A percentile compares a stretch with the other conserved stretches of the same genome.
Conservation (phyloP, 2,329 filamentous ascomycete genomes). For the Cladobotryum mycophilum region DNA sequence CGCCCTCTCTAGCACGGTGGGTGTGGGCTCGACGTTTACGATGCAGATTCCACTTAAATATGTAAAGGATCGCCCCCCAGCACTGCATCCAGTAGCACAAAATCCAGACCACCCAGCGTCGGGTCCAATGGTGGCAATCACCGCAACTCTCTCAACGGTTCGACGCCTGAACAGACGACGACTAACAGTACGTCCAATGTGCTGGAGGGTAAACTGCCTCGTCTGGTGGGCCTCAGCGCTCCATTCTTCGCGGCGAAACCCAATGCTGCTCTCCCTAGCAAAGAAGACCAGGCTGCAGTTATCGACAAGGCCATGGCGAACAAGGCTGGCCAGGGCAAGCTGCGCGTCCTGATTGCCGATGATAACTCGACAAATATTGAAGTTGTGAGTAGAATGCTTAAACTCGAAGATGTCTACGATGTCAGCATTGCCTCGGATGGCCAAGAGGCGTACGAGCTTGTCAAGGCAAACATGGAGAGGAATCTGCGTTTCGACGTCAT, state of each 20-base stretch:
- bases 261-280: conserved; percentile 23
- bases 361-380: conserved; percentile 54
- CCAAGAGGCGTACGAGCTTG: conserved; percentile 80
- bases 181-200: conserved; percentile 11
- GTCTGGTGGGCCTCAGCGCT: conserved; percentile 73
- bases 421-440: conserved; percentile 83
- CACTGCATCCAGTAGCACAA: conserved; percentile 48
- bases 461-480: conserved; percentile 73
- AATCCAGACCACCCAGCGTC: conserved; percentile 44
- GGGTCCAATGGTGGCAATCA: conserved; percentile 32
- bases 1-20: conserved; percentile 62
- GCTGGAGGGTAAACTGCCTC: conserved; percentile 50
- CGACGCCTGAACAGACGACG: conserved; percentile 14
- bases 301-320: conserved; percentile 59
- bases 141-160: conserved; percentile 23
- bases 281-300: conserved; percentile 57
- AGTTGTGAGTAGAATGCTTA: conserved; percentile 57
- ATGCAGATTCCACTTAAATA: conserved; percentile 78
- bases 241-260: conserved; percentile 63
- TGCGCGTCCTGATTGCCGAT: conserved; percentile 82
- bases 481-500: conserved; percentile 75
- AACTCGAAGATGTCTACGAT: conserved; percentile 75
- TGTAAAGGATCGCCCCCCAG: conserved; percentile 55
- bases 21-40: conserved; percentile 72
- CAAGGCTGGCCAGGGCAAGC: conserved; percentile 53